phyloP scores from a whole-genome alignment of 768 basidiomycete genomes.

The Russula abietina region DNA sequence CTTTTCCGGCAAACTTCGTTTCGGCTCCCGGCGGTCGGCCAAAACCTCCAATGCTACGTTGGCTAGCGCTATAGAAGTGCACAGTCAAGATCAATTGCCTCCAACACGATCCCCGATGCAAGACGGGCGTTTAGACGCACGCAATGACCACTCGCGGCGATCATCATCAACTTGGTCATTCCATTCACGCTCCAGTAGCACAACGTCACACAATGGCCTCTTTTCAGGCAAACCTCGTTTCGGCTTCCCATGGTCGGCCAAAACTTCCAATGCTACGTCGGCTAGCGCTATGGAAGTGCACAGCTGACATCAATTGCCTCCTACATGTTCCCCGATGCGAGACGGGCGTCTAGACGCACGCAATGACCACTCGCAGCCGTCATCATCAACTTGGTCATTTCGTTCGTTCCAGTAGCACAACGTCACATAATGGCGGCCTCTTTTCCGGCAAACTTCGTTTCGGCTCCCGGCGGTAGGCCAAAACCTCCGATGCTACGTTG shows the following conservation, averaged over 20 bases:
- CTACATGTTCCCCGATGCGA: conserved; percentile 36
- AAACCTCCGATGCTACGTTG: conserved; percentile 27
- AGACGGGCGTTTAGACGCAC: conserved; percentile 49
- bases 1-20: conserved; percentile 68
- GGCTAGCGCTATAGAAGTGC: conserved; percentile 13
- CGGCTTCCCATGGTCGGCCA: conserved; percentile 59
- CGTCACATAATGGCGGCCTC: conserved; percentile 62
- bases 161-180: conserved; percentile 81
- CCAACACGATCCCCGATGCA: conserved; percentile 36
- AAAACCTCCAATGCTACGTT: conserved; percentile 30
- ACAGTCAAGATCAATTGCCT: conserved; percentile 21
- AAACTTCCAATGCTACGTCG: conserved; percentile 27
- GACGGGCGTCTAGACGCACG: conserved; percentile 50
- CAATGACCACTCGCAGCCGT: conserved; percentile 50
- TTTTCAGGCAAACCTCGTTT: conserved; percentile 73
- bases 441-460: conserved; percentile 73
- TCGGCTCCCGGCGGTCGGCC: conserved; percentile 63
- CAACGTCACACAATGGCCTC: conserved; percentile 64
- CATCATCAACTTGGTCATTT: conserved; percentile 81
- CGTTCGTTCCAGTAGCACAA: conserved; percentile 70
- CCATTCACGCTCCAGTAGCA: conserved; percentile 72
- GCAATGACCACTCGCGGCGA: conserved; percentile 49
- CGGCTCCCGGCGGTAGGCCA: conserved; percentile 59
- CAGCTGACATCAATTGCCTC: too few species aligned
- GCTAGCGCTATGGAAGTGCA: conserved; percentile 16